Evolutionary conservation across 2,329 filamentous ascomycete species (phyloP).

Genomic region (Alternaria hordeiaustralica): DNA sequence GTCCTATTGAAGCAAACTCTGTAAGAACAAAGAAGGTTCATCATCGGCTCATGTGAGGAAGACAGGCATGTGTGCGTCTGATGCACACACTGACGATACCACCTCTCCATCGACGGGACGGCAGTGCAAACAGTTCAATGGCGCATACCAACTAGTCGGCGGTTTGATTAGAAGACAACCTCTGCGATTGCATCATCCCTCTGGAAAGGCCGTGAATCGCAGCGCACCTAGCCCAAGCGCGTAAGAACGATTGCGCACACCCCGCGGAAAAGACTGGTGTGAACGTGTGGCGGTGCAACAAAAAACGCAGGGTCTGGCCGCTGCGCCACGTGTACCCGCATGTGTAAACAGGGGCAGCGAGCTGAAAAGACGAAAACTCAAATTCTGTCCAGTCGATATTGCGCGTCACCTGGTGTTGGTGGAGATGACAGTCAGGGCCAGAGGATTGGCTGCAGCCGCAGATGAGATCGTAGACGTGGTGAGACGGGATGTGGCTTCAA

Average conservation of each 20-base stretch:
- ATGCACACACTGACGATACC: background rate
- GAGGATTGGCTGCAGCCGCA: slow-evolving; percentile 14
- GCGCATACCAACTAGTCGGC: background rate
- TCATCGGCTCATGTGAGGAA: background rate
- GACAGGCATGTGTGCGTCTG: background rate
- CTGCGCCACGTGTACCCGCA: slow-evolving; percentile 18
- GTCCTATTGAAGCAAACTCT: background rate
- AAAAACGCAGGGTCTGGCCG: background rate
- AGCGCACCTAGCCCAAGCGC: background rate
- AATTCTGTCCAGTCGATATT: background rate
- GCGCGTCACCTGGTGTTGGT: slow-evolving; percentile 9
- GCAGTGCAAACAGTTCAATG: background rate
- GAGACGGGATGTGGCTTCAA: slow-evolving; percentile 17
- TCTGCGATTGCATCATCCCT: background rate
- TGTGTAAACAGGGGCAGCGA: slow-evolving; percentile 19
- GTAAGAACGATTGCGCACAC: background rate
- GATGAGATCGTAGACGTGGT: slow-evolving; percentile 6
- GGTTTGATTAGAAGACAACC: background rate
- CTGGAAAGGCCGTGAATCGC: background rate
- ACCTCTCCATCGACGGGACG: background rate
- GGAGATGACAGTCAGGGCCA: slow-evolving; percentile 4
- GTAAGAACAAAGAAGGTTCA: background rate
- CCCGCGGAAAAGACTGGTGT: background rate
- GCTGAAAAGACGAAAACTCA: slow-evolving; percentile 21
- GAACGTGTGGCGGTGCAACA: slow-evolving; percentile 7